These are phyloP conservation scores for Oryza glumipatula DNA, from an alignment of 176 grass and related monocot species.

Conservation along the genomic window DNA sequence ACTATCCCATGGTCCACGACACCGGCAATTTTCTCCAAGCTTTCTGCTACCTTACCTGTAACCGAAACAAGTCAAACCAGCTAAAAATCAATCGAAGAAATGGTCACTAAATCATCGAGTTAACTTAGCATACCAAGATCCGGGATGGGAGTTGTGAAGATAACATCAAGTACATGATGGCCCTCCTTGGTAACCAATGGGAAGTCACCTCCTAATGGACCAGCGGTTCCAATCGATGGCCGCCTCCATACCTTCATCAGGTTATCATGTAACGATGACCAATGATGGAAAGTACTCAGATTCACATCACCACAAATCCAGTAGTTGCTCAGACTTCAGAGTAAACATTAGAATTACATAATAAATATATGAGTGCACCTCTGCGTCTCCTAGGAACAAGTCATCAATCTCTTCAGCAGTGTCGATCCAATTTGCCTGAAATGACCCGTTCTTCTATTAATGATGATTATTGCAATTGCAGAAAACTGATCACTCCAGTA, in stretches of 20 bases:
- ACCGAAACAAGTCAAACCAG: neutral
- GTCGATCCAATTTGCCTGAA: slow-evolving; percentile 86
- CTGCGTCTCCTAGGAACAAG: slow-evolving; percentile 87
- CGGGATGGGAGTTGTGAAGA: slow-evolving; percentile 79
- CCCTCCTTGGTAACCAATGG: slow-evolving; percentile 83
- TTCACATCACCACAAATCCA: neutral
- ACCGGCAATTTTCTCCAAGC: slow-evolving; percentile 57
- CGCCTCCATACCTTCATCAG: slow-evolving; percentile 90
- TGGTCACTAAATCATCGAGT: neutral
- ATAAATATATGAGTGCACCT: slow-evolving; percentile 45
- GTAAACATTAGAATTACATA: neutral
- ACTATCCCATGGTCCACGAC: slow-evolving; percentile 92
- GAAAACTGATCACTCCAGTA: neutral
- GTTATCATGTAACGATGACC: neutral
- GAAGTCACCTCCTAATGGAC: slow-evolving; percentile 72
- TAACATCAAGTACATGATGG: slow-evolving; percentile 80
- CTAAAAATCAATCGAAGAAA: neutral
- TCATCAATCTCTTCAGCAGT: slow-evolving; percentile 90
- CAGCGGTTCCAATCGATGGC: slow-evolving; percentile 65
- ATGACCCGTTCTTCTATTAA: slow-evolving; percentile 43
- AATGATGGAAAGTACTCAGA: neutral
- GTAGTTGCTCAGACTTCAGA: neutral
- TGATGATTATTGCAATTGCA: slow-evolving; percentile 19
- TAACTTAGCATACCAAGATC: slow-evolving; percentile 61
- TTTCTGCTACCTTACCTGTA: slow-evolving; percentile 83